Conservation (phyloP, 257 asterid species). For the Salvia hispanica region DNA sequence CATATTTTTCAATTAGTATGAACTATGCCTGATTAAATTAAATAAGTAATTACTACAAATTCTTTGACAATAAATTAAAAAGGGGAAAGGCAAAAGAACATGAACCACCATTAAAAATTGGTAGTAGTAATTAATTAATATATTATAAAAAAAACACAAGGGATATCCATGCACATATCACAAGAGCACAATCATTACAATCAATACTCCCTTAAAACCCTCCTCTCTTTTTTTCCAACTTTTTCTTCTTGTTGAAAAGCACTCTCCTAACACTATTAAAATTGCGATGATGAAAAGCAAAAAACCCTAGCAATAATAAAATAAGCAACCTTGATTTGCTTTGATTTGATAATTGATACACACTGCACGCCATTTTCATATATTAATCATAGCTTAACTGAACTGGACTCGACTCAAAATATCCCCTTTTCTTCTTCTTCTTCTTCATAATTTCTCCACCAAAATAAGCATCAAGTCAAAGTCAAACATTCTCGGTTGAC, state of each 20-base stretch:
- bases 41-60: too few relatives aligned
- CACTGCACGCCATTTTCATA: conserved; percentile 49
- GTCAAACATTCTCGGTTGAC: conserved; percentile 56
- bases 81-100: background rate
- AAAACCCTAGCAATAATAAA: conserved; percentile 31
- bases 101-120: conserved; percentile 38
- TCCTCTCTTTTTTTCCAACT: background rate
- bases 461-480: conserved; percentile 30
- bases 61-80: background rate
- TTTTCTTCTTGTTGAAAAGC: conserved; percentile 14
- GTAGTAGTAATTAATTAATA: conserved; percentile 20
- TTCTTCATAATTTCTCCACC: conserved; percentile 30
- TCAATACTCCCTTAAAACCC: conserved; percentile 30
- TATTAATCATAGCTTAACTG: conserved; percentile 39
- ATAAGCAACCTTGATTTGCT: conserved; percentile 26
- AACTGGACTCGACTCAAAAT: conserved; percentile 34
- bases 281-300: conserved; percentile 3
- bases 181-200: conserved; percentile 55
- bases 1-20: too few relatives aligned
- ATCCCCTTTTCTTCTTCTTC: background rate
- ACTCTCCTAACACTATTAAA: conserved; percentile 46
- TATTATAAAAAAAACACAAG: conserved; percentile 37
- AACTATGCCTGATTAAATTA: too few relatives aligned
- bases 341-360: conserved; percentile 28
- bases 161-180: conserved; percentile 46